Conservation (phyloP, 2,329 filamentous ascomycete genomes). For the Chalaropsis thielavioides region DNA sequence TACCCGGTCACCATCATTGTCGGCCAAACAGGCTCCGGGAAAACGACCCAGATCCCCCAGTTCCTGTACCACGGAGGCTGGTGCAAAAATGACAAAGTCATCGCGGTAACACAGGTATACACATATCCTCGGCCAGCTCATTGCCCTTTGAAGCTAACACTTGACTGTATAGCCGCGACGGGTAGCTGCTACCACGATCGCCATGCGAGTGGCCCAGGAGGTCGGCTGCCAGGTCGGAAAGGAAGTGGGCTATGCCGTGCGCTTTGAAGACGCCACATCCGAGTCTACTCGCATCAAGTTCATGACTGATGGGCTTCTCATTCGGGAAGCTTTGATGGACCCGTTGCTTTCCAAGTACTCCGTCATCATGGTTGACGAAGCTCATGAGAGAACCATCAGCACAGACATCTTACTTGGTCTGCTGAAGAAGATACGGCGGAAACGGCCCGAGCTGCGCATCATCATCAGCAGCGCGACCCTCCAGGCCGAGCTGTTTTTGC, state of each 20-base stretch:
- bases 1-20: constrained; percentile 76
- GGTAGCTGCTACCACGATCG: constrained; percentile 83
- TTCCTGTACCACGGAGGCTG: constrained; percentile 80
- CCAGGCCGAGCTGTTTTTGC: constrained; percentile 72
- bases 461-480: constrained; percentile 89
- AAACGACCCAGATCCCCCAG: constrained; percentile 91
- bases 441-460: constrained; percentile 66
- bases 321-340: constrained; percentile 85
- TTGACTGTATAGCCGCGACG: constrained; percentile 52
- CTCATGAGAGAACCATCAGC: constrained; percentile 83
- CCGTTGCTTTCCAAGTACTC: constrained; percentile 82
- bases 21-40: constrained; percentile 87
- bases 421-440: constrained; percentile 76
- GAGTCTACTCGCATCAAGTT: constrained; percentile 82
- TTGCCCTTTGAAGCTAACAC: constrained; percentile 19
- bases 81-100: constrained; percentile 67
- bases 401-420: constrained; percentile 83
- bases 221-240: constrained; percentile 74
- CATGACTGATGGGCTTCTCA: constrained; percentile 78
- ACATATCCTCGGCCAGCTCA: neutral
- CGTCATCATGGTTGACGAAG: constrained; percentile 95
- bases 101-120: constrained; percentile 78
- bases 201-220: constrained; percentile 78
- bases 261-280: constrained; percentile 83
- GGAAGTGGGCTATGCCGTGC: constrained; percentile 84